Evolutionary conservation across 164 flowering plant species (phyloP).

Genomic region (Magnolia kwangsiensis): DNA sequence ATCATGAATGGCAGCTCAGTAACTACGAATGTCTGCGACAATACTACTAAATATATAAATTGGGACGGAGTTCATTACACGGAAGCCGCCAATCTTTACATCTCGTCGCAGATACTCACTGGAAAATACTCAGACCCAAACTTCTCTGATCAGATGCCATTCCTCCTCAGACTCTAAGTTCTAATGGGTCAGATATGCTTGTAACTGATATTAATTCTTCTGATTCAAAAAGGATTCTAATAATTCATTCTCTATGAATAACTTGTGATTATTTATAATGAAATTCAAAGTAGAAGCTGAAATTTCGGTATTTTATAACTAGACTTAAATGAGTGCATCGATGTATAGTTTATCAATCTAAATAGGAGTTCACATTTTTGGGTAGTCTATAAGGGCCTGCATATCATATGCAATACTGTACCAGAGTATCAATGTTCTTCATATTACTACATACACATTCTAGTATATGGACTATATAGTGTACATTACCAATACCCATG

Average conservation of each 20-base stretch:
- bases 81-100: conserved; percentile 71
- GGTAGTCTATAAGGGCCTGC: too few relatives aligned
- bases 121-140: conserved; percentile 79
- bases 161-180: conserved; percentile 46
- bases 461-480: too few relatives aligned
- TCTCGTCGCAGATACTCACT: conserved; percentile 67
- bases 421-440: too few relatives aligned
- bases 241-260: neutral
- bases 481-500: too few relatives aligned
- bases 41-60: conserved; percentile 55
- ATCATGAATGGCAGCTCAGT: conserved; percentile 55
- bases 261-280: neutral
- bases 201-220: neutral
- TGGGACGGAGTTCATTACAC: conserved; percentile 95
- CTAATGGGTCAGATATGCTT: conserved; percentile 4
- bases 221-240: neutral
- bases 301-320: too few relatives aligned
- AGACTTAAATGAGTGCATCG: too few relatives aligned
- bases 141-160: conserved; percentile 60
- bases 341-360: too few relatives aligned
- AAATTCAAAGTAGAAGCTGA: neutral
- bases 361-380: too few relatives aligned
- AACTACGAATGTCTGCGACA: conserved; percentile 55
- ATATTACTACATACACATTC: too few relatives aligned
- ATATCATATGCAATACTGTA: too few relatives aligned